These are phyloP conservation scores for Bauhinia variegata DNA, from an alignment of 306 rosid genomes.

Conservation along the genomic window DNA sequence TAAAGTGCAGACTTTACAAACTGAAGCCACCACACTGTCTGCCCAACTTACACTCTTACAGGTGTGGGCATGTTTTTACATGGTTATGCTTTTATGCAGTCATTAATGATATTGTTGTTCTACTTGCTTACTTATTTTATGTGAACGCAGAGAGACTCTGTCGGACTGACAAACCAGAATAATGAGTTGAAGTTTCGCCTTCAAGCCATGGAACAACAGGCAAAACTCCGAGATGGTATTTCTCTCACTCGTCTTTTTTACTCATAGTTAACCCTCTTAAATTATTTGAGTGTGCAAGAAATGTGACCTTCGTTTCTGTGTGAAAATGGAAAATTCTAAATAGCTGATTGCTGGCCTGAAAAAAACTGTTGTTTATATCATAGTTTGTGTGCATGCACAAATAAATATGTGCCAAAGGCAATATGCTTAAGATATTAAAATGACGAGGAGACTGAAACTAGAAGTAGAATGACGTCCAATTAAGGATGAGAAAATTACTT, in stretches of 20 bases:
- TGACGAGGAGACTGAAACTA: no score
- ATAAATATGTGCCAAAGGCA: no score
- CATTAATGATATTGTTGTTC: neutral
- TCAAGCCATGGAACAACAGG: constrained; percentile 98
- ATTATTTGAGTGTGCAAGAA: neutral
- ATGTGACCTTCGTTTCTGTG: no score
- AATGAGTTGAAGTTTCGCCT: constrained; percentile 96
- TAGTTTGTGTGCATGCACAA: no score
- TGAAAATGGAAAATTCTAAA: no score
- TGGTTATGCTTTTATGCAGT: constrained; percentile 2
- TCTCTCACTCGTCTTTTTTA: neutral
- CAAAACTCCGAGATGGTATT: constrained; percentile 93
- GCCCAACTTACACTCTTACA: constrained; percentile 88
- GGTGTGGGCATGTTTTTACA: constrained; percentile 49
- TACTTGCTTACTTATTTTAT: constrained; percentile 19
- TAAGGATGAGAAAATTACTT: no score
- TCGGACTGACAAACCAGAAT: constrained; percentile 85
- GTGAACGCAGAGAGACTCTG: constrained; percentile 75
- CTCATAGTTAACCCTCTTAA: neutral
- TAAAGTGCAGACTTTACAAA: constrained; percentile 91
- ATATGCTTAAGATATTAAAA: no score
- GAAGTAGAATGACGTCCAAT: no score
- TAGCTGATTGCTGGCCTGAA: no score
- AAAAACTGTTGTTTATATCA: no score
- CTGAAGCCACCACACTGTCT: constrained; percentile 92